These are phyloP conservation scores for Clarireedia hainanense DNA, from an alignment of 2,329 filamentous ascomycete species.

Conservation along the genomic window DNA sequence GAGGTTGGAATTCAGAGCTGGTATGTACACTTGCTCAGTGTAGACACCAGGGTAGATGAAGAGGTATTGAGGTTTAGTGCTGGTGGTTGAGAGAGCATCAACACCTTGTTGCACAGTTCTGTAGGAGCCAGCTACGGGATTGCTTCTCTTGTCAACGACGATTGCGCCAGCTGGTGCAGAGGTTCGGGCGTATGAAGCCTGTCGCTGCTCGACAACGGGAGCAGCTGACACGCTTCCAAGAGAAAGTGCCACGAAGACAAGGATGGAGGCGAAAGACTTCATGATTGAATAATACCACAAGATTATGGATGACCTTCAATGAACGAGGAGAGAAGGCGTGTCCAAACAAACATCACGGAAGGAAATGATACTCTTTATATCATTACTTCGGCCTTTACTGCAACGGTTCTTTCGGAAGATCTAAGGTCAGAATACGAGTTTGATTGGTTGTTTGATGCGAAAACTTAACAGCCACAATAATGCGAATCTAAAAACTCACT, in stretches of 20 bases:
- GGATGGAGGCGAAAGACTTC: conserved; percentile 2
- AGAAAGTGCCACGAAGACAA: neutral
- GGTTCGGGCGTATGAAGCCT: conserved; percentile 25
- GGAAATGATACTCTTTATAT: neutral
- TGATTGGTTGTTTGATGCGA: too few species aligned
- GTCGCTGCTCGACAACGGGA: neutral
- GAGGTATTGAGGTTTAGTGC: conserved; percentile 40
- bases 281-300: neutral
- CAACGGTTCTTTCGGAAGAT: too few species aligned
- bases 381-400: too few species aligned
- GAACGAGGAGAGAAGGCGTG: neutral
- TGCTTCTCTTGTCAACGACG: conserved; percentile 35
- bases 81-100: conserved; percentile 34
- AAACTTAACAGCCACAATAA: too few species aligned
- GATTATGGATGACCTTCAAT: neutral
- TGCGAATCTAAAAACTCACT: too few species aligned
- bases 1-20: conserved; percentile 37
- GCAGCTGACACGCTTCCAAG: neutral
- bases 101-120: conserved; percentile 18
- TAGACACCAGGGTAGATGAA: conserved; percentile 50
- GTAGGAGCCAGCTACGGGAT: conserved; percentile 18
- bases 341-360: neutral
- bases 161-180: conserved; percentile 38
- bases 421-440: too few species aligned
- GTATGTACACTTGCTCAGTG: conserved; percentile 48